Percentiles rank a stretch among this genome's conserved stretches.
Evolutionary conservation across 768 basidiomycete species (phyloP).

Genomic region (Boletus coccyginus): DNA sequence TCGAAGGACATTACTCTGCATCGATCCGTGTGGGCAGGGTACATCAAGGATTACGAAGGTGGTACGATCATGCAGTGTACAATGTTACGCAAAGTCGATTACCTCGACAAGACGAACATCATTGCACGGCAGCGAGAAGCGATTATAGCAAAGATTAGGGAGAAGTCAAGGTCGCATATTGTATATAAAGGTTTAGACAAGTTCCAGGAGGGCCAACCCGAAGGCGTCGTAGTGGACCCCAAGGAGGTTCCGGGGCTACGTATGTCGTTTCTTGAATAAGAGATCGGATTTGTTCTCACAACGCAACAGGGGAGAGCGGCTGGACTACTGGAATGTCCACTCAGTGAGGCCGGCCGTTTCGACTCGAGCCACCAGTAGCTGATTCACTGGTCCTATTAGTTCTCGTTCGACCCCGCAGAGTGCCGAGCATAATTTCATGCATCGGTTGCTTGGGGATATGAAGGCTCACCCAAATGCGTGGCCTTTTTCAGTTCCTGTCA

Average conservation of each 20-base stretch:
- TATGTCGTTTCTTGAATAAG: slow-evolving; percentile 35
- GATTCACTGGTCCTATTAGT: slow-evolving; percentile 11
- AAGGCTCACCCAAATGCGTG: slow-evolving; percentile 78
- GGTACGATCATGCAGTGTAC: slow-evolving; percentile 99
- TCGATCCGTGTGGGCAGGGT: slow-evolving; percentile 92
- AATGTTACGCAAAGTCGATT: slow-evolving; percentile 90
- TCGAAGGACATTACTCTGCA: slow-evolving; percentile 95
- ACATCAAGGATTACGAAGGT: slow-evolving; percentile 99
- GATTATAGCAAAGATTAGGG: slow-evolving; percentile 82
- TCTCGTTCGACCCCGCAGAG: slow-evolving; percentile 47
- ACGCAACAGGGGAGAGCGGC: slow-evolving; percentile 71
- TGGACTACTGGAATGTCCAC: slow-evolving; percentile 86
- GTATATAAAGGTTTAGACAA: slow-evolving; percentile 76
- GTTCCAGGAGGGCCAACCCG: slow-evolving; percentile 60
- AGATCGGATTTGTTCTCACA: slow-evolving; percentile 9
- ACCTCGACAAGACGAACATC: slow-evolving; percentile 75
- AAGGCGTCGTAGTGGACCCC: slow-evolving; percentile 57
- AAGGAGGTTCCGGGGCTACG: slow-evolving; percentile 86
- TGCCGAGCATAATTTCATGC: slow-evolving; percentile 65
- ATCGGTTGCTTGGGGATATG: slow-evolving; percentile 74
- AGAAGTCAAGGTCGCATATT: slow-evolving; percentile 82
- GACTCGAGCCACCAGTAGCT: not conserved
- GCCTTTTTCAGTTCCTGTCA: slow-evolving; percentile 86
- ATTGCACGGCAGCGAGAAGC: slow-evolving; percentile 85
- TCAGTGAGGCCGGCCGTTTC: slow-evolving; percentile 44